Base-by-base conservation (phyloP, 176 grass and related monocot genomes). In the Areca catechu region DNA sequence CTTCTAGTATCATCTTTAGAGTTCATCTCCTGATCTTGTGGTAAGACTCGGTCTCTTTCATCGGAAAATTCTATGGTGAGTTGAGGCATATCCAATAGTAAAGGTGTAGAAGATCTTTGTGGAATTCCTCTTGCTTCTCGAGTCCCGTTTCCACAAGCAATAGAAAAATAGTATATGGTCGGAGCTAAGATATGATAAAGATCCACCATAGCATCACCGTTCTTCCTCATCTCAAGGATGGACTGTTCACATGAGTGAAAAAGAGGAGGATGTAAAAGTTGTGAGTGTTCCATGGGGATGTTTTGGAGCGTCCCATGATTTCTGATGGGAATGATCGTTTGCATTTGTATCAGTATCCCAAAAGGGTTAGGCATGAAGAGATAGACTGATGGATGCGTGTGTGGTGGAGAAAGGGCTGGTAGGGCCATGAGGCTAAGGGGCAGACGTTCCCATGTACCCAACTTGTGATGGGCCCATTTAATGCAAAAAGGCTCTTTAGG, bases 381-480 rank as follows among this genome's bases (percentile, higher is more conserved):
- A 68, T 68, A 51, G 65, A 51, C 5, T 68, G 65, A 67, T 67
- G 65, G 65, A 37, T 56, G 24, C 23, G 37, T 67, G 51, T 20
- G 65, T 67, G 65, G 65, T 48, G 51, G 65, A 43, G 10, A 43
- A 5, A 10, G 9, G 34, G 34, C 9, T 14, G 34, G 34, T 2
- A 12, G 34, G 34, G 9, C 34, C 34, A 10, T 12, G 1, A 2
- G 34, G 7, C 29, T 7, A 30, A 30, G 29, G 29, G 5, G 5
- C 7, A 34, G 30, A 34, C 9, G 34, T 1, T 43, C 7, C 10
- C 34, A 1, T 14, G 28, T 24, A 17, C 19, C 51, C 19, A 48
- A 22, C n/a, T 56, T 17, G 14, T 54, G 18, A 47, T 48, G 15
- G 1, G 1, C 18, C 53, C 51, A 57, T 48, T 68, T 21, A 68